Conservation (phyloP, 2,329 filamentous ascomycete genomes). For the Penicillium sp. region DNA sequence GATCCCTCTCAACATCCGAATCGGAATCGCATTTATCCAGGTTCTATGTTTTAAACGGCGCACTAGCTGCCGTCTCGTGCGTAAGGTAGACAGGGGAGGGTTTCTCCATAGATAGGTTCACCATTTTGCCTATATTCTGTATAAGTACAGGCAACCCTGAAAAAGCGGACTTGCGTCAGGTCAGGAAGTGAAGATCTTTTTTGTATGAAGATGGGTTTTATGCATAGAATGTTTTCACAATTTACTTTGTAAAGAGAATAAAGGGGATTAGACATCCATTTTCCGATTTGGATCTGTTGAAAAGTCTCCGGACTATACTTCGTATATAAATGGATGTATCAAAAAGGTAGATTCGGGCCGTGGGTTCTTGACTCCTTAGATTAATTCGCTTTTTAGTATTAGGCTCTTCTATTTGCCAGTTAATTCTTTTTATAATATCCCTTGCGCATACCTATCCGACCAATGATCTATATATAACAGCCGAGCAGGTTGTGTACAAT, state of each 20-base stretch:
- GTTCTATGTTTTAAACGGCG: constrained; percentile 5
- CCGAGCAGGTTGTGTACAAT: no score
- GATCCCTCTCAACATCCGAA: constrained; percentile 10
- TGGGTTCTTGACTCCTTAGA: background rate
- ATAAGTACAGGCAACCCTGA: background rate
- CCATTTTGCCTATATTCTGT: background rate
- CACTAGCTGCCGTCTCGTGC: constrained; percentile 11
- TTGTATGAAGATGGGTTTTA: constrained; percentile 12
- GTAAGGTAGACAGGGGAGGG: background rate
- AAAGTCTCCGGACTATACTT: background rate
- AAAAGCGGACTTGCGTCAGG: background rate
- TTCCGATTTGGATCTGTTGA: background rate
- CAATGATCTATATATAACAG: background rate
- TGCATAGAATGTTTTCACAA: no score
- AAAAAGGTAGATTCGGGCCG: background rate
- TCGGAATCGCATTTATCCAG: constrained; percentile 1
- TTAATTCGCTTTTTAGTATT: background rate
- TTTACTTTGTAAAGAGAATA: background rate
- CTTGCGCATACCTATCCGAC: background rate
- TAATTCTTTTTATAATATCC: background rate
- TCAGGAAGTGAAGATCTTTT: constrained; percentile 3
- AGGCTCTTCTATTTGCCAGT: background rate
- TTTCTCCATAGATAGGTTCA: constrained; percentile 15
- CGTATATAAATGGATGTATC: background rate
- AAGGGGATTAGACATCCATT: background rate